Evolutionary conservation across 179 eudicot species (phyloP).

Genomic region (Vitellaria paradoxa): DNA sequence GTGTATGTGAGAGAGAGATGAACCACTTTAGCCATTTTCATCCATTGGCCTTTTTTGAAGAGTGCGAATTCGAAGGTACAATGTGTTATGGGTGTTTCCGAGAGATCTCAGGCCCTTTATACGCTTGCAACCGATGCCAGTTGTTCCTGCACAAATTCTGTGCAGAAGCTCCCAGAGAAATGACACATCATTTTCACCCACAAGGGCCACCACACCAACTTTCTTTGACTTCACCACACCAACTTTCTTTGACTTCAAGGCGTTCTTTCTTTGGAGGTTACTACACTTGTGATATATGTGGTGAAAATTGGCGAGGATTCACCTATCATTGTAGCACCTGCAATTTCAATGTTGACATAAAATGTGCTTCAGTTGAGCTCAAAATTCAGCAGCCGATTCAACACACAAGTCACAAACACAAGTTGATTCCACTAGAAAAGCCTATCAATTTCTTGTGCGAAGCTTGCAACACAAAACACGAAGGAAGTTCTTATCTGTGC

Average conservation of each 20-base stretch:
- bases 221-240: too few species aligned
- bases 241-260: not conserved
- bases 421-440: not conserved
- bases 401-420: not conserved
- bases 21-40: not conserved
- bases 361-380: not conserved
- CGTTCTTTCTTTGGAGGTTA: not conserved
- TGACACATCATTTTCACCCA: not conserved
- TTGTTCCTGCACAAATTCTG: not conserved
- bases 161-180: not conserved
- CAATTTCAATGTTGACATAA: not conserved
- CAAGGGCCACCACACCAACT: too few species aligned
- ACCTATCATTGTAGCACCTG: not conserved
- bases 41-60: not conserved
- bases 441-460: not conserved
- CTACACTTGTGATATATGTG: not conserved
- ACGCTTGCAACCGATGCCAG: not conserved
- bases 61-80: too few species aligned
- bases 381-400: not conserved
- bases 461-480: not conserved
- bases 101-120: not conserved
- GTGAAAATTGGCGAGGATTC: not conserved
- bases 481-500: not conserved
- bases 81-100: not conserved
- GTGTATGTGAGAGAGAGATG: not conserved